Evolutionary conservation across 176 grass and related monocot species (phyloP).

Genomic region (Oropetium thomaeum): DNA sequence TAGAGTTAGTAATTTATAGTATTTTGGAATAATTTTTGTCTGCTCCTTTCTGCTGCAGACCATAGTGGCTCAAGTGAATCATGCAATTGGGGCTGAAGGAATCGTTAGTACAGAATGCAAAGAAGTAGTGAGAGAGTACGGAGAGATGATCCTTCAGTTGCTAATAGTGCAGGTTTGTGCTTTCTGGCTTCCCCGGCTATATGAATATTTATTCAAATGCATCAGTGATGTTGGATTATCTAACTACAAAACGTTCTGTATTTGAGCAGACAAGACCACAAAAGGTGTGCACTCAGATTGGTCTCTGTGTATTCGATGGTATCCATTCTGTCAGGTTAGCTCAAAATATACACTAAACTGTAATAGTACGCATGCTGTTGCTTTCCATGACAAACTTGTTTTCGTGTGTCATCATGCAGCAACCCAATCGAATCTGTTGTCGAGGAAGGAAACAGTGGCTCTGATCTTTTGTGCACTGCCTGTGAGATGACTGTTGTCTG

Average conservation of each 20-base stretch:
- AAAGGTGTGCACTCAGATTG: slow-evolving; percentile 65
- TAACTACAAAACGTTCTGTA: background rate
- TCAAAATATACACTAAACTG: background rate
- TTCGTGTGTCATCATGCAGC: slow-evolving; percentile 41
- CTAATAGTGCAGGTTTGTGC: slow-evolving; percentile 61
- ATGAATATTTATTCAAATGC: background rate
- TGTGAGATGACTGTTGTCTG: slow-evolving; percentile 95
- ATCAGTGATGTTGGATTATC: slow-evolving; percentile 7
- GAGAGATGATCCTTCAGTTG: slow-evolving; percentile 76
- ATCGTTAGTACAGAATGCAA: slow-evolving; percentile 87
- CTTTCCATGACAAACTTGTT: slow-evolving; percentile 1
- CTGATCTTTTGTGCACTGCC: slow-evolving; percentile 68
- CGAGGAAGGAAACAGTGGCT: slow-evolving; percentile 48
- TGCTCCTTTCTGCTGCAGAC: slow-evolving; percentile 45
- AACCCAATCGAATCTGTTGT: slow-evolving; percentile 67
- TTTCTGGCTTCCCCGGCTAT: background rate
- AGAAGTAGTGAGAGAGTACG: slow-evolving; percentile 80
- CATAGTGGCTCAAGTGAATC: slow-evolving; percentile 80
- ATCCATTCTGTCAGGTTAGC: slow-evolving; percentile 63
- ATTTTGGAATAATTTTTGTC: background rate
- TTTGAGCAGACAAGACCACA: slow-evolving; percentile 59
- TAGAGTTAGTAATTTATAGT: too few species aligned
- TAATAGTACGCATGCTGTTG: background rate
- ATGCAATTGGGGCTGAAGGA: slow-evolving; percentile 92
- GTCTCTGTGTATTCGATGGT: slow-evolving; percentile 76